Evolutionary conservation across 495 filamentous ascomycete genomes (phyloP).

Genomic region (Sabuloglossum arenarium): DNA sequence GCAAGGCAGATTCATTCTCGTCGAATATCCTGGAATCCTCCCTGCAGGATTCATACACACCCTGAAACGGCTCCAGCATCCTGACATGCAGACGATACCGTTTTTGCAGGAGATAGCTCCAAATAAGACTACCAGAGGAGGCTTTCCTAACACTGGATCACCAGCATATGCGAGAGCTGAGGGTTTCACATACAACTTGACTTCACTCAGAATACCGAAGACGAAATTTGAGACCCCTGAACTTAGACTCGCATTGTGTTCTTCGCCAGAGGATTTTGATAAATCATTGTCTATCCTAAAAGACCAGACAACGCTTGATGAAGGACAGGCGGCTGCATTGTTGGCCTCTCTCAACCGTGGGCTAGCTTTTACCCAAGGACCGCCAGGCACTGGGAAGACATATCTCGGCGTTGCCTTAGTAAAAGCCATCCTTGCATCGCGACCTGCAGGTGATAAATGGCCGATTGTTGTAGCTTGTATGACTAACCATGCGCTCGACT

Average conservation of each 20-base stretch:
- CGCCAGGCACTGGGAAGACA: constrained; percentile 63
- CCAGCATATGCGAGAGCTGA: constrained; percentile 29
- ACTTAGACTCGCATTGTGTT: constrained; percentile 7
- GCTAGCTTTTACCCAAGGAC: constrained; percentile 55
- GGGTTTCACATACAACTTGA: constrained; percentile 32
- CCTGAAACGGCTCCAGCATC: constrained; percentile 37
- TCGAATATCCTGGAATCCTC: constrained; percentile 52
- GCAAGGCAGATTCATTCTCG: constrained; percentile 18
- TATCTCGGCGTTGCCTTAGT: constrained; percentile 37
- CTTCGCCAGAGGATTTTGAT: constrained; percentile 15
- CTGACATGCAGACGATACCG: constrained; percentile 33
- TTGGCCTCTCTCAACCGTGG: constrained; percentile 30
- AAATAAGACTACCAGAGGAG: background rate
- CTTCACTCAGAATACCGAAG: constrained; percentile 18
- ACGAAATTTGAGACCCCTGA: background rate
- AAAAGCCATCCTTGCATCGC: constrained; percentile 40
- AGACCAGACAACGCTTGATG: constrained; percentile 29
- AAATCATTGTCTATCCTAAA: constrained; percentile 21
- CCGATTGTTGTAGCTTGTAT: constrained; percentile 44
- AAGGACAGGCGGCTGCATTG: constrained; percentile 34
- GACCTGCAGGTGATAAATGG: constrained; percentile 24
- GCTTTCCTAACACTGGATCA: constrained; percentile 18
- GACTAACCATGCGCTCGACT: constrained; percentile 58
- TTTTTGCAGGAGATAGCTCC: constrained; percentile 36
- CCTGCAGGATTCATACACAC: constrained; percentile 45